Base-by-base conservation (phyloP, 495 filamentous ascomycete species). In the Aeminium ludgeri region DNA sequence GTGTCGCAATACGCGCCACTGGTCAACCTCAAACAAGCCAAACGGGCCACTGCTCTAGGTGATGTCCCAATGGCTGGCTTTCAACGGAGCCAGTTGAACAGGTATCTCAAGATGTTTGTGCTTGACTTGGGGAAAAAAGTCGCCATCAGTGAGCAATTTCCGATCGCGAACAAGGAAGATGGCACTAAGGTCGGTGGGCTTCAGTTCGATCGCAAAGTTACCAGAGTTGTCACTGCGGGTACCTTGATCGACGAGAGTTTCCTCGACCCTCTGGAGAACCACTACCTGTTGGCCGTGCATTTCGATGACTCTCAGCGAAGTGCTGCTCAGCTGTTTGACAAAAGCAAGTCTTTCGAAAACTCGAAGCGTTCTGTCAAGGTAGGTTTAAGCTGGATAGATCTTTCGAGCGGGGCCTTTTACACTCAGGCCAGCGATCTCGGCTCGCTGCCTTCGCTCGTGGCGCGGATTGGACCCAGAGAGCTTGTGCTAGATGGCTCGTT, bases 201-300 rank as follows among this genome's bases (percentile, higher is more conserved):
- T 37, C 60, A 82, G 57, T 91, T 86, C 54, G 82, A 86, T 53
- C 76, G 89, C 31, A 74, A 66, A 45, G 82, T 99, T 12, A 70
- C 82, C 31, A 76, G 89, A 30, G 77, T 95, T 40, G 70, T 99
- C 55, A 94, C 89, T 0, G 86, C 91, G 0, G 89, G 89, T 7
- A 99, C 89, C 1, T 60, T 96, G 32, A 93, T 96, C 50, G 89
- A 99, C 57, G 91, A 99, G 59, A 85, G 86, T 47, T 96, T 95
- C 57, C 81, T 96, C 65, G 81, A 95, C 52, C 79, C 84, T 0
- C 85, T 78, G 39, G 75, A 83, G 46, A 92, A 91, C 56, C 93
- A 95, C 55, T 97, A 85, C 55, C 59, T 97, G 30, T 70, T 96
- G 47, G 75, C 80, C 29, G 67, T 93, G 29, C 72, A 86, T 51